A percentile compares a stretch with the other conserved stretches of the same genome.
Conservation (phyloP, 2,329 filamentous ascomycete species). For the Eurotiales sp. region DNA sequence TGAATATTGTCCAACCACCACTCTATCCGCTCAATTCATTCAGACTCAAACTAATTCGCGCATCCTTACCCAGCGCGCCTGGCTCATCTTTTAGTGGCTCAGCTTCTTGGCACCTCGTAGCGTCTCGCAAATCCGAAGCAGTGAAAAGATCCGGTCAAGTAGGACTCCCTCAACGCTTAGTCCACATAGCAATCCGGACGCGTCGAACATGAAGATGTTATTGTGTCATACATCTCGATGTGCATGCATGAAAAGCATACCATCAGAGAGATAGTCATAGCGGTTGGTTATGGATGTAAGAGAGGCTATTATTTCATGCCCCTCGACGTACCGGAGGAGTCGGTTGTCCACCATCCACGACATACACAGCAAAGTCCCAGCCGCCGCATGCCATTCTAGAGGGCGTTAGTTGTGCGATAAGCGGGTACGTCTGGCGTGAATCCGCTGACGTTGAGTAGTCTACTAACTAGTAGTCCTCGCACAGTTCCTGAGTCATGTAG, state of each 20-base stretch:
- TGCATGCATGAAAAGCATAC: constrained; percentile 59
- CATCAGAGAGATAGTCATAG: constrained; percentile 57
- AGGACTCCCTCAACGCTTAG: constrained; percentile 51
- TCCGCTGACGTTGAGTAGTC: constrained; percentile 16
- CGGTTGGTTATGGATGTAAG: constrained; percentile 61
- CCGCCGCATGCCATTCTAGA: constrained; percentile 46
- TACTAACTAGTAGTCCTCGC: too few relatives aligned
- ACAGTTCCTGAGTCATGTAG: constrained; percentile 18
- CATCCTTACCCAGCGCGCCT: constrained; percentile 10
- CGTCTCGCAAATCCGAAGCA: constrained; percentile 43
- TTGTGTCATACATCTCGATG: constrained; percentile 59
- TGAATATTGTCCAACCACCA: too few relatives aligned
- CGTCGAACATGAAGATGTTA: constrained; percentile 49
- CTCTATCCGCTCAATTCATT: constrained; percentile 7
- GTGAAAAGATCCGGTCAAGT: constrained; percentile 61
- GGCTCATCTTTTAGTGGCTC: constrained; percentile 38
- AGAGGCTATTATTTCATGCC: constrained; percentile 61
- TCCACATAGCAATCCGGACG: constrained; percentile 48
- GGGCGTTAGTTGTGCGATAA: constrained; percentile 26
- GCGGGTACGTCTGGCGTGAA: constrained; percentile 41
- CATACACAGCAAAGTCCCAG: constrained; percentile 48
- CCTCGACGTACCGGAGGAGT: constrained; percentile 58
- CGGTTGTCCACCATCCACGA: constrained; percentile 51
- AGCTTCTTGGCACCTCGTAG: constrained; percentile 34
- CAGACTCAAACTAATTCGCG: constrained; percentile 10